Percentiles rank a stretch among this genome's conserved stretches.
These are phyloP conservation scores for Geranium incanum DNA, from an alignment of 441 rosid genomes.

Conservation along the genomic window DNA sequence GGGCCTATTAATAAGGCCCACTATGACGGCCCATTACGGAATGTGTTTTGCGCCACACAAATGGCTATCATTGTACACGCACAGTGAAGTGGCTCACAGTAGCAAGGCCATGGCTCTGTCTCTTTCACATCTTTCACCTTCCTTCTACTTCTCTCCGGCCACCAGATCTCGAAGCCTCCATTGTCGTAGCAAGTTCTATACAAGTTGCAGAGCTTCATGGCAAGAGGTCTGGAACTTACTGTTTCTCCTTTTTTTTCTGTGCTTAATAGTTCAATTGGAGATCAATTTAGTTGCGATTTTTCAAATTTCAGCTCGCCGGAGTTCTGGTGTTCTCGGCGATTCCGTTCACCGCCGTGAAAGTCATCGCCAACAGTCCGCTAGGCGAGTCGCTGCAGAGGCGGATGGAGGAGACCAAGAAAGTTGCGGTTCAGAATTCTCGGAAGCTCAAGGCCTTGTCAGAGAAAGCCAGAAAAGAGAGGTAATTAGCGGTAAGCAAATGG, in stretches of 20 bases:
- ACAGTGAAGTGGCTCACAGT: too few species aligned
- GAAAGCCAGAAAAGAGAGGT: conserved; percentile 74
- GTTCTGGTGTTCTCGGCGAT: conserved; percentile 81
- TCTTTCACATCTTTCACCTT: background rate
- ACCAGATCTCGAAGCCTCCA: background rate
- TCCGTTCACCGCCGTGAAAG: conserved; percentile 83
- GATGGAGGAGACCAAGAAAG: conserved; percentile 60
- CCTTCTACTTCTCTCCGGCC: background rate
- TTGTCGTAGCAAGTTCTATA: background rate
- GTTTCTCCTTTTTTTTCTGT: background rate
- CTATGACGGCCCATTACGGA: too few species aligned
- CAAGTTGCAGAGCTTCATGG: conserved; percentile 47
- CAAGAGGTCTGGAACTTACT: conserved; percentile 45
- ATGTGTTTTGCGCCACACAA: too few species aligned
- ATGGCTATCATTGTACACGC: too few species aligned
- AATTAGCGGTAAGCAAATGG: conserved; percentile 13
- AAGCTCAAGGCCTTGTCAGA: conserved; percentile 51
- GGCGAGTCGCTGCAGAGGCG: conserved; percentile 64
- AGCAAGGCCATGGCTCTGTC: background rate
- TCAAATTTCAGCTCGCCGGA: conserved; percentile 54
- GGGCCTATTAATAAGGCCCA: too few species aligned
- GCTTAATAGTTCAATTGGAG: background rate
- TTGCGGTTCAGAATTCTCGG: conserved; percentile 45
- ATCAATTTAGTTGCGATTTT: background rate
- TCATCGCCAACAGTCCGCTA: conserved; percentile 73